These are phyloP conservation scores for Blastomyces silverae DNA, from an alignment of 2,329 filamentous ascomycete species.

Conservation along the genomic window DNA sequence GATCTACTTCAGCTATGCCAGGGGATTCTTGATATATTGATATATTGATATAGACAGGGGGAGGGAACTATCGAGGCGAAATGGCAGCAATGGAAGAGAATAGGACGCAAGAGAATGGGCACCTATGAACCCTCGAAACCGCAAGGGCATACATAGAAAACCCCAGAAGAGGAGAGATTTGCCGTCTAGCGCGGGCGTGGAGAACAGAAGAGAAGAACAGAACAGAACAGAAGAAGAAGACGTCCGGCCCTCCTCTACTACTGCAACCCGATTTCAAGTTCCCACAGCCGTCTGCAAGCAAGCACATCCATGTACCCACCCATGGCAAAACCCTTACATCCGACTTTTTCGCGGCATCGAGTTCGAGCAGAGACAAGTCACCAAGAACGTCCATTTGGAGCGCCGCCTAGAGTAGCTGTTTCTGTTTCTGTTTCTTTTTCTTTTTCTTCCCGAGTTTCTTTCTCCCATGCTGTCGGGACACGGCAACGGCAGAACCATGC, in stretches of 20 bases:
- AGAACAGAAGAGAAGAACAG: not conserved
- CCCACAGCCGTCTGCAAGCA: not conserved
- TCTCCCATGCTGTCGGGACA: not conserved
- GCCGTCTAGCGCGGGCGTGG: not conserved
- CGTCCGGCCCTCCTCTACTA: not conserved
- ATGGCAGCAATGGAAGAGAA: not conserved
- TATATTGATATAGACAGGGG: not conserved
- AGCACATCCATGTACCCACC: not conserved
- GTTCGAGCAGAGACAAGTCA: no score
- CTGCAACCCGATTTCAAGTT: not conserved
- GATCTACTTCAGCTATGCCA: not conserved
- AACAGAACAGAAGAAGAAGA: not conserved
- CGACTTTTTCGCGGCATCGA: not conserved
- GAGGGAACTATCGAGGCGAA: not conserved
- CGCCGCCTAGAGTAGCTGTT: no score
- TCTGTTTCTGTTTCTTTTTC: no score
- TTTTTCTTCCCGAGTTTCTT: not conserved
- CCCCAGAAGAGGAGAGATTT: not conserved
- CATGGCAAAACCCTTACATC: not conserved
- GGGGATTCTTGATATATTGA: not conserved
- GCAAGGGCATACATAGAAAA: not conserved
- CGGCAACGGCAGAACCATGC: not conserved
- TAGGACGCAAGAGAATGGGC: not conserved
- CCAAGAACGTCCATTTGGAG: no score
- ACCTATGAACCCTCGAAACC: not conserved